Percentiles rank a stretch among this genome's conserved stretches.
Evolutionary conservation across 2,329 filamentous ascomycete species (phyloP).

Genomic region (Fusarium sp.): DNA sequence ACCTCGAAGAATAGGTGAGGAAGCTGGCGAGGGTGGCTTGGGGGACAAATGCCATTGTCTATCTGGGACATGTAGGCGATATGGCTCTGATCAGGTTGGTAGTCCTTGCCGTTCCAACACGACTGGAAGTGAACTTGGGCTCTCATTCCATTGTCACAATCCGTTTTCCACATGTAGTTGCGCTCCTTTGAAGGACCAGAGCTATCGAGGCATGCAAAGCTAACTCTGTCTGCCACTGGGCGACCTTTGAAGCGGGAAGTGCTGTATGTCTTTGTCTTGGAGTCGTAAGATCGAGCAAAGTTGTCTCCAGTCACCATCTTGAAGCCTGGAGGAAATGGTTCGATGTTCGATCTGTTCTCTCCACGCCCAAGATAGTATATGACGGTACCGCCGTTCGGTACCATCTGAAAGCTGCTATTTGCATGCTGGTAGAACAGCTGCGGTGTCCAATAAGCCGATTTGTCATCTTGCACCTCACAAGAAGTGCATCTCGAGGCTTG

Average conservation of each 20-base stretch:
- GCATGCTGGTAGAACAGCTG: slow-evolving; percentile 41
- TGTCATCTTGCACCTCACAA: slow-evolving; percentile 43
- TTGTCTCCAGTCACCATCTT: slow-evolving; percentile 42
- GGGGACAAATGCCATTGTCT: slow-evolving; percentile 43
- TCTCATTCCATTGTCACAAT: slow-evolving; percentile 44
- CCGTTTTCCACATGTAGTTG: slow-evolving; percentile 41
- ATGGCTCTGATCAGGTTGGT: slow-evolving; percentile 42
- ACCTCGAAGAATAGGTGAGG: slow-evolving; percentile 44
- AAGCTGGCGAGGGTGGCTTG: slow-evolving; percentile 37
- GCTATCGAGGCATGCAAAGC: slow-evolving; percentile 43
- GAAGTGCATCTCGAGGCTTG: slow-evolving; percentile 42
- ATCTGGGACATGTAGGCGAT: slow-evolving; percentile 44
- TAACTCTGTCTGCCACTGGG: slow-evolving; percentile 38
- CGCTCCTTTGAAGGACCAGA: slow-evolving; percentile 37
- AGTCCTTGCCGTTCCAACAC: slow-evolving; percentile 43
- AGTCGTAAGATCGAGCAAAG: slow-evolving; percentile 29
- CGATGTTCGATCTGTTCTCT: slow-evolving; percentile 41
- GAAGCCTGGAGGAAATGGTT: slow-evolving; percentile 43
- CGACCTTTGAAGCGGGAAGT: slow-evolving; percentile 22
- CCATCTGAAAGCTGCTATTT: slow-evolving; percentile 43
- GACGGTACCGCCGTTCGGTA: slow-evolving; percentile 41
- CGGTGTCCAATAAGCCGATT: slow-evolving; percentile 45
- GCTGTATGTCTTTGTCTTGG: slow-evolving; percentile 40
- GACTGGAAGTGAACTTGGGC: slow-evolving; percentile 44
- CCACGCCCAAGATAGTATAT: slow-evolving; percentile 44